Conservation (phyloP, 305 asterid genomes). For the Rubia peregrina region DNA sequence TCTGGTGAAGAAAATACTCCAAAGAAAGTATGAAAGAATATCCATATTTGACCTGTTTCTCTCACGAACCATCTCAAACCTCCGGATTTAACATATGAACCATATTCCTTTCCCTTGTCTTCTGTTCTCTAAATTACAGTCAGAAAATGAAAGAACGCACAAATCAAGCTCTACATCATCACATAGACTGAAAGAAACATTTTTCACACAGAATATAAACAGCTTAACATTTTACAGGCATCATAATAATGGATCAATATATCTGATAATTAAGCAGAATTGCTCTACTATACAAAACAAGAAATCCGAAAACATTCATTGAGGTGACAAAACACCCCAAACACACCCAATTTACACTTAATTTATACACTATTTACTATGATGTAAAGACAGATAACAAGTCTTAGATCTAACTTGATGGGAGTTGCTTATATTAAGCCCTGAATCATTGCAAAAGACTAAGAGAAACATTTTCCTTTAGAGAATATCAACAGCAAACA, state of each 20-base stretch:
- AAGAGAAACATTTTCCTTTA: neutral
- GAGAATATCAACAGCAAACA: neutral
- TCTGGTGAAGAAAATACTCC: conserved; percentile 3
- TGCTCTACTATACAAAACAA: neutral
- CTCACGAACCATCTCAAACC: conserved; percentile 89
- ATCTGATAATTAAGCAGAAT: neutral
- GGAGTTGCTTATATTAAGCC: neutral
- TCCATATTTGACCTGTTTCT: conserved; percentile 71
- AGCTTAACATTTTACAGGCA: neutral
- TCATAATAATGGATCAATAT: neutral
- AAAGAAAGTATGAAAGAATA: conserved; percentile 8
- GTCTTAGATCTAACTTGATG: neutral
- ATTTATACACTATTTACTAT: neutral
- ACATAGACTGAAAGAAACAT: conserved; percentile 1
- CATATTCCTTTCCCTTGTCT: conserved; percentile 78
- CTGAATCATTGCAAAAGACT: neutral
- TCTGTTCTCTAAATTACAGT: conserved; percentile 60
- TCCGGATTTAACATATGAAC: conserved; percentile 67
- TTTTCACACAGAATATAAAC: neutral
- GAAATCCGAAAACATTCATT: neutral
- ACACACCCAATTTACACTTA: neutral
- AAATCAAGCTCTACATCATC: neutral
- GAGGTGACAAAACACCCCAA: neutral
- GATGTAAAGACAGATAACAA: neutral
- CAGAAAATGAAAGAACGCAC: neutral